Percentiles rank a stretch among this genome's conserved stretches.
Evolutionary conservation across 805 yeast genomes (phyloP).

Genomic region (Metschnikowia drakensbergensis): DNA sequence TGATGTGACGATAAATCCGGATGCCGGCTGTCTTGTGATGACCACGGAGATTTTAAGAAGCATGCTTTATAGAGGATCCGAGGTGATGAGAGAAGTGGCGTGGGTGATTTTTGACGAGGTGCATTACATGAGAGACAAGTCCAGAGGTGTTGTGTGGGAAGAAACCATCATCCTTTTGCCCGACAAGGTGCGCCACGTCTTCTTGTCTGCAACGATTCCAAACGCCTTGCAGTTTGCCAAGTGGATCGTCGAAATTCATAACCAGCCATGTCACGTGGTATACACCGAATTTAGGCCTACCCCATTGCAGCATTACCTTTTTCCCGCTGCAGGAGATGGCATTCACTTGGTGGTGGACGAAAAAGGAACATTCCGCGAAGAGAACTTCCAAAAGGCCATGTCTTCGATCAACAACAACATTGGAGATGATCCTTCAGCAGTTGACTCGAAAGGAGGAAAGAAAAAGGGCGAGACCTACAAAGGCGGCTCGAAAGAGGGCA

Average conservation of each 20-base stretch:
- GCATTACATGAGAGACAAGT: slow-evolving; percentile 96
- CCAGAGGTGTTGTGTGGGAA: slow-evolving; percentile 99
- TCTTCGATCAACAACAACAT: slow-evolving; percentile 76
- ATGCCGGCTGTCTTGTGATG: slow-evolving; percentile 97
- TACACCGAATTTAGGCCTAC: slow-evolving; percentile 99
- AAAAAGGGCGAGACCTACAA: slow-evolving; percentile 78
- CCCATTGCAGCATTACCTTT: slow-evolving; percentile 93
- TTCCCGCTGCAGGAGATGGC: slow-evolving; percentile 99
- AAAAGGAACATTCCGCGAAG: slow-evolving; percentile 93
- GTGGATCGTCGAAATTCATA: slow-evolving; percentile 94
- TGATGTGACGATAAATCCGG: slow-evolving; percentile 97
- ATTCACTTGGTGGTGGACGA: slow-evolving; percentile 97
- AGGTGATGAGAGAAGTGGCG: slow-evolving; percentile 96
- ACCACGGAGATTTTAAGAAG: slow-evolving; percentile 96
- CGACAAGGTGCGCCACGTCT: slow-evolving; percentile 91
- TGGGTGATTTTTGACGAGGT: slow-evolving; percentile 99
- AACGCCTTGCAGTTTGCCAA: slow-evolving; percentile 98
- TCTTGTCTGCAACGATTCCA: slow-evolving; percentile 94
- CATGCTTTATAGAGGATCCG: slow-evolving; percentile 96
- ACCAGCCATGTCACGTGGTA: slow-evolving; percentile 97
- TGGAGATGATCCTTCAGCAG: slow-evolving; percentile 78
- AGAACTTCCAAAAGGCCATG: slow-evolving; percentile 98
- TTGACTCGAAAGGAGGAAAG: slow-evolving; percentile 51
- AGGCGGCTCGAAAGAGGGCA: slow-evolving; percentile 76
- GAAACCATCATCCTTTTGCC: slow-evolving; percentile 95